Percentiles rank a stretch among this genome's conserved stretches.
Evolutionary conservation across 345 rosid genomes (phyloP).

Genomic region (Zanthoxylum bungeanum): DNA sequence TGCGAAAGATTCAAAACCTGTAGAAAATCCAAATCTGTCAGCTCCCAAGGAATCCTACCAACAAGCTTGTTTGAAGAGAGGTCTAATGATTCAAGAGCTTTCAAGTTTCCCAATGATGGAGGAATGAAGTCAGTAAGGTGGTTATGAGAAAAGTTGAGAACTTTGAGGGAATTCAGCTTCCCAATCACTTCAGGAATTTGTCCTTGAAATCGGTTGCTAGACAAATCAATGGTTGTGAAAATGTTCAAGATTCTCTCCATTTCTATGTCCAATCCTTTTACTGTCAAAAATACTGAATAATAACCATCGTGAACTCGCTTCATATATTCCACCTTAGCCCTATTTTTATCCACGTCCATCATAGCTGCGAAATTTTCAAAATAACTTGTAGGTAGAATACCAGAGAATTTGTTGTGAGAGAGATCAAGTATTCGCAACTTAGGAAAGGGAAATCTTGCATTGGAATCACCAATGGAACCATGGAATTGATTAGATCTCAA

Average conservation of each 20-base stretch:
- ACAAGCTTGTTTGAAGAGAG: neutral
- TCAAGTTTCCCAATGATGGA: neutral
- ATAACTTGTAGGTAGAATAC: neutral
- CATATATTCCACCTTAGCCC: neutral
- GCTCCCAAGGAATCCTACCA: neutral
- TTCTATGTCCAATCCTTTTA: neutral
- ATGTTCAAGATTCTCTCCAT: neutral
- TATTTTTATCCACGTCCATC: neutral
- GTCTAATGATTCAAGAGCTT: neutral
- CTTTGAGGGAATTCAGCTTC: neutral
- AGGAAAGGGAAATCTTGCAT: neutral
- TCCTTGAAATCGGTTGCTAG: conserved; percentile 13
- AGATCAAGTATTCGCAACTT: neutral
- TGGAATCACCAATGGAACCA: neutral
- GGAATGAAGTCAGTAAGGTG: neutral
- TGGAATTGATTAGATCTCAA: conserved; percentile 8
- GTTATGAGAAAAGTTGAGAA: neutral
- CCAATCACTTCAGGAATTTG: conserved; percentile 11
- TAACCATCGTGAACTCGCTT: neutral
- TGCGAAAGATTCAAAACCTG: neutral
- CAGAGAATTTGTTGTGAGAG: neutral
- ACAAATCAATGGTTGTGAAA: conserved; percentile 6
- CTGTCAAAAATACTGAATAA: neutral
- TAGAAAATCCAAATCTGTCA: neutral
- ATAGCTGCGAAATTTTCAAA: neutral